Conservation (phyloP, 1,284 basidiomycete species). For the Neonothopanus nambi region DNA sequence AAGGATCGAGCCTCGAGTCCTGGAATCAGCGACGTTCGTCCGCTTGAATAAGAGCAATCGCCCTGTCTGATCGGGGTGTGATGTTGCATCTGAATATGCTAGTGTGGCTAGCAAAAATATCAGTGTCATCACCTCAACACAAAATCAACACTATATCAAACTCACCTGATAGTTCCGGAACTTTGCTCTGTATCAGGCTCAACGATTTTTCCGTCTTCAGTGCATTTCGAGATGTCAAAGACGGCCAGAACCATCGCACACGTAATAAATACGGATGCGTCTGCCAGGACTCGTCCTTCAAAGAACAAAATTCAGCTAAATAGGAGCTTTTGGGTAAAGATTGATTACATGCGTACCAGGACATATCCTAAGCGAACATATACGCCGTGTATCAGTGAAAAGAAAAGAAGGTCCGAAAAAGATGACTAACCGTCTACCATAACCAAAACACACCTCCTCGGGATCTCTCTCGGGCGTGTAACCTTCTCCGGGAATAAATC, state of each 20-base stretch:
- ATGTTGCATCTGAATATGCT: conserved; percentile 14
- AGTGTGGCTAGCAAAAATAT: conserved; percentile 13
- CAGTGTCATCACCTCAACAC: neutral
- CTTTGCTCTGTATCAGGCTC: conserved; percentile 14
- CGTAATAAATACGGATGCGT: conserved; percentile 30
- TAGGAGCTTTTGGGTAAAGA: neutral
- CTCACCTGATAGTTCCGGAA: conserved; percentile 19
- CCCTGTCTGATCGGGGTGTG: conserved; percentile 10
- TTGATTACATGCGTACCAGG: conserved; percentile 24
- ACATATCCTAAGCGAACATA: conserved; percentile 18
- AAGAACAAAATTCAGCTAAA: neutral
- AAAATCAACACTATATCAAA: neutral
- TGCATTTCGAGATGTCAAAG: conserved; percentile 28
- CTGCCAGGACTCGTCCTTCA: conserved; percentile 26
- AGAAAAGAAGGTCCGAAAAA: neutral
- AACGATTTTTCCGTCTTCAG: conserved; percentile 21
- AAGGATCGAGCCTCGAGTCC: too few relatives aligned
- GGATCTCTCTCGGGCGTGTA: conserved; percentile 1
- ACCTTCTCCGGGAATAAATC: neutral
- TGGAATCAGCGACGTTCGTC: neutral
- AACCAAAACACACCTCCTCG: conserved; percentile 4
- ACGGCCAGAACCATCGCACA: conserved; percentile 30
- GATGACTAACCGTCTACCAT: conserved; percentile 5
- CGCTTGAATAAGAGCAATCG: neutral
- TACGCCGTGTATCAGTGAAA: neutral